Evolutionary conservation across 148 eudicot species (phyloP).

Genomic region (Mesembryanthemum crystallinum): DNA sequence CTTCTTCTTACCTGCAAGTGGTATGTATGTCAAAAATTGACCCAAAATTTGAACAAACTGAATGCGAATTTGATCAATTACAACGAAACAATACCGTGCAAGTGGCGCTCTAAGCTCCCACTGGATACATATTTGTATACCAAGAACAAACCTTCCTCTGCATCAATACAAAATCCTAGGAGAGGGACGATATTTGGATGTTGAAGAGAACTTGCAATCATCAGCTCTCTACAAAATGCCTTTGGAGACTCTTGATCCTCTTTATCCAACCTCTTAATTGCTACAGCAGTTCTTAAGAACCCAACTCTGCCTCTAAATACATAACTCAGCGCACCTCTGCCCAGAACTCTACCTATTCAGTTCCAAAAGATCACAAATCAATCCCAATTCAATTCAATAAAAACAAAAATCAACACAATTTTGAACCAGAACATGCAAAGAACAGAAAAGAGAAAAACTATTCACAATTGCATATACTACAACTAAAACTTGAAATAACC

Average conservation of each 20-base stretch:
- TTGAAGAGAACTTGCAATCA: conserved; percentile 92
- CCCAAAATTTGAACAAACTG: conserved; percentile 1
- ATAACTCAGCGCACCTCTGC: conserved; percentile 97
- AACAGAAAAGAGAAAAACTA: no score
- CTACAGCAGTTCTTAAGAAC: conserved; percentile 68
- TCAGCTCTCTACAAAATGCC: conserved; percentile 82
- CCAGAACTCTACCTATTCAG: conserved; percentile 84
- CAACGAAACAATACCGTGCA: conserved; percentile 61
- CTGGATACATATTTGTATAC: conserved; percentile 93
- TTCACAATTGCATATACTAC: no score
- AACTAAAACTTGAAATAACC: neutral
- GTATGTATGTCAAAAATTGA: conserved; percentile 11
- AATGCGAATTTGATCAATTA: conserved; percentile 5
- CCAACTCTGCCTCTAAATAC: conserved; percentile 92
- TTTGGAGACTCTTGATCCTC: conserved; percentile 86
- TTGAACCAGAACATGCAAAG: neutral
- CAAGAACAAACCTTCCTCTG: conserved; percentile 88
- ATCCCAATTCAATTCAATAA: conserved; percentile 6
- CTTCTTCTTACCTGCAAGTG: conserved; percentile 62
- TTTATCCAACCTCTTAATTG: conserved; percentile 84
- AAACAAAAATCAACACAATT: neutral
- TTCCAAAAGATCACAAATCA: conserved; percentile 20
- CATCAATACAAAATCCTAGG: conserved; percentile 89
- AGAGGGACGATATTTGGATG: conserved; percentile 87
- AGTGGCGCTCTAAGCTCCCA: conserved; percentile 85